Evolutionary conservation across 352 stramenopile species (phyloP), one percentile per base, ranked within the genome.

Genomic region (Phytopythium delawarense): DNA sequence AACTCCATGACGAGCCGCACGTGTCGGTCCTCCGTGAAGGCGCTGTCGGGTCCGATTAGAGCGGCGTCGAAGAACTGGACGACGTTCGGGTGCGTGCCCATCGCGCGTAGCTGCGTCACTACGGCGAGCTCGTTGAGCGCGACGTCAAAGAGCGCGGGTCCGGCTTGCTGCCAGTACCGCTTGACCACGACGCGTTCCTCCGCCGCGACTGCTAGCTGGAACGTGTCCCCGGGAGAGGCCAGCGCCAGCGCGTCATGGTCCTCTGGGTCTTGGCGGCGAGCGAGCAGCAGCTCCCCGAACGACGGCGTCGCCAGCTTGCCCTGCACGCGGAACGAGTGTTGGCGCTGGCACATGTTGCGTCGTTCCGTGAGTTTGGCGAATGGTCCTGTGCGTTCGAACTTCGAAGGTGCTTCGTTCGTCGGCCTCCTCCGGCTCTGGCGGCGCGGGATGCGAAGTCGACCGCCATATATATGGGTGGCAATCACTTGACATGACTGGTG

Each of bases 1-100:
- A 70, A 75, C 35, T 84, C 72, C 56, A 79, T 76, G 32, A 72
- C 64, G 8, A 79, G 45, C 45, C 70, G 69, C n/a, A 71, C 13
- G 7, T 52, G 46, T 21, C 59, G 20, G 16, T 68, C 45, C 0
- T 20, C 48, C 9, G 64, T 48, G 6, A 73, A 32, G 20, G 25
- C 12, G 1, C 2, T 34, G 20, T 5, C 4, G n/a, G 4, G 6
- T 21, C n/a, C 7, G 1, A 21, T 13, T 5, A 34, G 21, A 12
- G 66, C 67, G 20, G 69, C 60, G 44, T 37, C 37, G 3, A 53
- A 40, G 49, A 65, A 70, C 1, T 20, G 39, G 5, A 81, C 64
- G 23, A 81, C 52, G 51, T 74, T 61, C 1, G 45, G 52, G 45
- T 81, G 70, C 37, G 54, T 45, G 2, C 60, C 67, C 1, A 62